A percentile compares a stretch with the other conserved stretches of the same genome.
Conservation (phyloP, 179 eudicot species). For the Camellia oleifera region DNA sequence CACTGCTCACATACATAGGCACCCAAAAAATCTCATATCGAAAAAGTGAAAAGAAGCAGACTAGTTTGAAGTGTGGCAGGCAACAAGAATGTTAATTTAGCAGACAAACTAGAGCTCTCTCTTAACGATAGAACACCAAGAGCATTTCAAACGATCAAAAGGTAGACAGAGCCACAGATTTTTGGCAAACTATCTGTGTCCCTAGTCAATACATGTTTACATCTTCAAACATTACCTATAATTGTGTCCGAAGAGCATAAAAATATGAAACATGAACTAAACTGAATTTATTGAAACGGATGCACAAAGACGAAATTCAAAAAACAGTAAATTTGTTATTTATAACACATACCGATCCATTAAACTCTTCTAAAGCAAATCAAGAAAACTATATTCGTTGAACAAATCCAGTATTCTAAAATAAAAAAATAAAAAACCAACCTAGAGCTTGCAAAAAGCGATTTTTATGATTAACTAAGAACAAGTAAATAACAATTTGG, state of each 20-base stretch:
- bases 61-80: neutral
- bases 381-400: neutral
- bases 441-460: neutral
- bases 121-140: too few species aligned
- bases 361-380: constrained; percentile 3
- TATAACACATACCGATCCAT: neutral
- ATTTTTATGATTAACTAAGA: neutral
- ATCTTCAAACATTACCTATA: neutral
- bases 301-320: neutral
- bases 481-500: neutral
- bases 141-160: neutral
- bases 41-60: neutral
- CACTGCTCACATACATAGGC: too few species aligned
- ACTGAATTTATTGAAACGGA: neutral
- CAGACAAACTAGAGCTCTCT: neutral
- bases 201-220: neutral
- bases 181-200: neutral
- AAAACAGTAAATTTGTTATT: neutral
- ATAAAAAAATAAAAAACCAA: neutral
- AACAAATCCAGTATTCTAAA: neutral
- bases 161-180: neutral
- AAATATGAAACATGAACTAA: neutral
- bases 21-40: neutral
- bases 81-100: neutral
- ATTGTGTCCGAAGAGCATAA: neutral